A percentile compares a stretch with the other conserved stretches of the same genome.
Conservation (phyloP, 129 eudicot genomes). For the Helichrysum umbraculigerum region DNA sequence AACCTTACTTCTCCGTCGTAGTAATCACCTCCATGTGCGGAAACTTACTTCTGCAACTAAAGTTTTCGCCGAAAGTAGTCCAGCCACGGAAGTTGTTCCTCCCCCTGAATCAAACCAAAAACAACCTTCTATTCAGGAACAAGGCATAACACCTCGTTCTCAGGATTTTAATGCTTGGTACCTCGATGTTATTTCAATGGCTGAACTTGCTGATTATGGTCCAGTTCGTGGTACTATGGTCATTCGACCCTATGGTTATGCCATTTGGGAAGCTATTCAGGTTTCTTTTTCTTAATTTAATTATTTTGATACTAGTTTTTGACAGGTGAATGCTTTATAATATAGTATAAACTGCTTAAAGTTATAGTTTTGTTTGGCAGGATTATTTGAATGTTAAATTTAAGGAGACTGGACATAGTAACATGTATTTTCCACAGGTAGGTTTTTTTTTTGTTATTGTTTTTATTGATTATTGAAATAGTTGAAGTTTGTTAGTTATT, state of each 20-base stretch:
- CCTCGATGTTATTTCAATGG: conserved; percentile 77
- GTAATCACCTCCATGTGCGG: conserved; percentile 36
- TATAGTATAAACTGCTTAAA: neutral
- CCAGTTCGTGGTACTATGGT: conserved; percentile 99
- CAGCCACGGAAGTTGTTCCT: conserved; percentile 30
- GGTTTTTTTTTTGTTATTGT: neutral
- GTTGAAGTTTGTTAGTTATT: neutral
- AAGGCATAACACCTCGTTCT: conserved; percentile 76
- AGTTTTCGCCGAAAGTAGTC: conserved; percentile 39
- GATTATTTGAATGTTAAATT: conserved; percentile 88
- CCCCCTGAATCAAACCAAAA: conserved; percentile 40
- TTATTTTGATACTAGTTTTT: neutral
- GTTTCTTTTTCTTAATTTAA: conserved; percentile 21
- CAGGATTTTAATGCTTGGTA: conserved; percentile 98
- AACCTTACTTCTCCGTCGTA: conserved; percentile 31
- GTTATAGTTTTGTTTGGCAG: conserved; percentile 41
- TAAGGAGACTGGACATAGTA: conserved; percentile 96
- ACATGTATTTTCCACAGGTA: conserved; percentile 99
- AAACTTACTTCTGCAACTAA: conserved; percentile 35
- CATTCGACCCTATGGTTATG: conserved; percentile 95
- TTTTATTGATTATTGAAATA: neutral
- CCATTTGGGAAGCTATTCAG: conserved; percentile 99
- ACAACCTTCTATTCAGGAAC: conserved; percentile 42
- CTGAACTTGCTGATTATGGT: conserved; percentile 97
- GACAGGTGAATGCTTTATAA: neutral